Percentiles rank a stretch among this genome's conserved stretches.
phyloP scores from a whole-genome alignment of 257 asterid species.

The Eucommia ulmoides region DNA sequence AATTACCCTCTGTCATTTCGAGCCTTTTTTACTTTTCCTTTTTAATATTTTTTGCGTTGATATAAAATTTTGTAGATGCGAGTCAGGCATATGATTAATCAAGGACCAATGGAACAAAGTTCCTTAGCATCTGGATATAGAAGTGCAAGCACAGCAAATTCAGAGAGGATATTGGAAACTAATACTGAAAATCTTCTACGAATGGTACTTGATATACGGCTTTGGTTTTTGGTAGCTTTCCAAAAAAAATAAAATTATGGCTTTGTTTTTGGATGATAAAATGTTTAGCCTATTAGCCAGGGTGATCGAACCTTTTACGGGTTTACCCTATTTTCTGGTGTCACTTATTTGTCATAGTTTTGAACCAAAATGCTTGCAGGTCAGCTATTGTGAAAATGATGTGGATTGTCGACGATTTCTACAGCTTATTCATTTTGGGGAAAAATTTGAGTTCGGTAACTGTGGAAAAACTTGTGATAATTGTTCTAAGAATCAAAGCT shows the following conservation, averaged over 20 bases:
- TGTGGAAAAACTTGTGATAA: constrained; percentile 92
- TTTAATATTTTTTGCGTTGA: constrained; percentile 6
- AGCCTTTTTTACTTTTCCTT: constrained; percentile 4
- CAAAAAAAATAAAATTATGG: too few relatives aligned
- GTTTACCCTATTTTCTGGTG: too few relatives aligned
- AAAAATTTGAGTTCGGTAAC: constrained; percentile 65
- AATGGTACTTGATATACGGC: constrained; percentile 44
- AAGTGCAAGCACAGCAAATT: constrained; percentile 35
- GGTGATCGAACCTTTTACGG: neutral
- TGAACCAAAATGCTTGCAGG: constrained; percentile 40
- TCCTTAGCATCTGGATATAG: constrained; percentile 44
- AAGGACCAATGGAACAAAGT: constrained; percentile 57
- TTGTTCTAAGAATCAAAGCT: constrained; percentile 61
- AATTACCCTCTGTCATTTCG: constrained; percentile 2
- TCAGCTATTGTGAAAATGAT: constrained; percentile 85
- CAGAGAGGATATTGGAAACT: constrained; percentile 84
- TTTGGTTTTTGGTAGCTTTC: neutral
- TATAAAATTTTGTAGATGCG: constrained; percentile 51
- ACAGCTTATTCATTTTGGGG: constrained; percentile 96
- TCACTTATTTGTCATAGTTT: too few relatives aligned
- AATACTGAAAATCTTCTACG: constrained; percentile 77
- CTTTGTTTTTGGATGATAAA: too few relatives aligned
- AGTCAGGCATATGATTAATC: constrained; percentile 93
- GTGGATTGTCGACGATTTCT: constrained; percentile 93
- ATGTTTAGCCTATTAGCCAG: too few relatives aligned